phyloP scores from a whole-genome alignment of 2,329 filamentous ascomycete species.

The Dothistroma pini region DNA sequence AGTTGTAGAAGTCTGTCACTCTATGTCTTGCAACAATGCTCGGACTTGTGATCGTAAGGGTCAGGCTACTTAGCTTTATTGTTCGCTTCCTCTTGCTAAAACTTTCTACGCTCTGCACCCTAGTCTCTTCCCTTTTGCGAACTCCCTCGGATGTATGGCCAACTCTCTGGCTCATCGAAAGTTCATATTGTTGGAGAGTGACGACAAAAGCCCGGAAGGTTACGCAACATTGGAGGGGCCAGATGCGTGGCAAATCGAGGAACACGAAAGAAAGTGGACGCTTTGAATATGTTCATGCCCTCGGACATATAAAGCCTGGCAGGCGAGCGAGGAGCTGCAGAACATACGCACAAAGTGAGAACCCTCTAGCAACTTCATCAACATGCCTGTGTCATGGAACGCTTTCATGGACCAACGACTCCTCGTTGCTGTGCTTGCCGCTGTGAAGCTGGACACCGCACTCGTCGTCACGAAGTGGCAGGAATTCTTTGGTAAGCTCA shows the following conservation, averaged over 20 bases:
- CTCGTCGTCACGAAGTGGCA: conserved; percentile 3
- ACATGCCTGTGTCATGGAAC: conserved; percentile 9
- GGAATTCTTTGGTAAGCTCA: not conserved
- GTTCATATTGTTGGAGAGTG: not conserved
- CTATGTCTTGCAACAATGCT: not conserved
- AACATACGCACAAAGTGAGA: not conserved
- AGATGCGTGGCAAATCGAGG: not conserved
- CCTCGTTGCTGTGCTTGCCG: conserved; percentile 2
- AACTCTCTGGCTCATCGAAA: not conserved
- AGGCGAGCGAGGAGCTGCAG: not conserved
- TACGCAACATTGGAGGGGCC: not conserved
- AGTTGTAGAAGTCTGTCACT: not conserved
- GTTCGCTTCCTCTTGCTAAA: not conserved
- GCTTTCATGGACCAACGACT: conserved; percentile 9
- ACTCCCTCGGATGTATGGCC: not conserved
- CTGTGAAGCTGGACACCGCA: conserved; percentile 4
- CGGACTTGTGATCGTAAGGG: not conserved
- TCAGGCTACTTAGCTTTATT: not conserved
- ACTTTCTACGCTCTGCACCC: not conserved
- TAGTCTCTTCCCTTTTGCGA: not conserved
- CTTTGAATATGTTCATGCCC: not conserved
- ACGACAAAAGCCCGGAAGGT: not conserved
- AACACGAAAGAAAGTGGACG: not conserved
- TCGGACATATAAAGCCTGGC: not conserved
- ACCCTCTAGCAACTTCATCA: not conserved